Conservation (phyloP, 2,329 filamentous ascomycete genomes). For the Colletotrichum salicis region DNA sequence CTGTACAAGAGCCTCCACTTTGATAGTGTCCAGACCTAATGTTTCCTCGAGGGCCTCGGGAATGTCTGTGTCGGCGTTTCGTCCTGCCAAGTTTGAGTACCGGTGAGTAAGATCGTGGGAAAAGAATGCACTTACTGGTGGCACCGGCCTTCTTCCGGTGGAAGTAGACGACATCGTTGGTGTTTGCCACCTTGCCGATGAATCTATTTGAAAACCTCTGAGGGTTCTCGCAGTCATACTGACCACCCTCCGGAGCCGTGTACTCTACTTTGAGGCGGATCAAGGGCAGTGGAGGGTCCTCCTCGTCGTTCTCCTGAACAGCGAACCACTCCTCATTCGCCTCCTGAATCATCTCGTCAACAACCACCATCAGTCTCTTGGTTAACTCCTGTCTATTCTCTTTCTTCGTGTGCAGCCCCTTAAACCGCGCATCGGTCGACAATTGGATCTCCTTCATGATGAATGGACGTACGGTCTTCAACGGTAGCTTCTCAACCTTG, state of each 20-base stretch:
- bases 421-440: constrained; percentile 79
- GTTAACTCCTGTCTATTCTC: constrained; percentile 88
- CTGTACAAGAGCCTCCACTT: constrained; percentile 87
- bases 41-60: constrained; percentile 73
- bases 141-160: constrained; percentile 83
- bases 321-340: constrained; percentile 84
- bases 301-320: constrained; percentile 73
- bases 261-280: constrained; percentile 93
- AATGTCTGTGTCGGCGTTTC: constrained; percentile 64
- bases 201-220: constrained; percentile 97
- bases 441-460: constrained; percentile 85
- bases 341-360: constrained; percentile 88
- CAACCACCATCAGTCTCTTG: constrained; percentile 77
- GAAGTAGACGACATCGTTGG: constrained; percentile 93
- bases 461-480: constrained; percentile 92
- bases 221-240: constrained; percentile 92
- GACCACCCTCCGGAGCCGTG: constrained; percentile 83
- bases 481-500: constrained; percentile 79
- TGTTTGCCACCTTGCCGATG: constrained; percentile 88
- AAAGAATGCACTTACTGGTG: constrained; percentile 51
- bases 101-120: neutral
- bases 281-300: constrained; percentile 78
- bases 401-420: constrained; percentile 80
- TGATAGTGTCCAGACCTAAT: constrained; percentile 78
- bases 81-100: constrained; percentile 38